These are phyloP conservation scores for Podaxis sp. DNA, from an alignment of 768 basidiomycete genomes.

Conservation along the genomic window DNA sequence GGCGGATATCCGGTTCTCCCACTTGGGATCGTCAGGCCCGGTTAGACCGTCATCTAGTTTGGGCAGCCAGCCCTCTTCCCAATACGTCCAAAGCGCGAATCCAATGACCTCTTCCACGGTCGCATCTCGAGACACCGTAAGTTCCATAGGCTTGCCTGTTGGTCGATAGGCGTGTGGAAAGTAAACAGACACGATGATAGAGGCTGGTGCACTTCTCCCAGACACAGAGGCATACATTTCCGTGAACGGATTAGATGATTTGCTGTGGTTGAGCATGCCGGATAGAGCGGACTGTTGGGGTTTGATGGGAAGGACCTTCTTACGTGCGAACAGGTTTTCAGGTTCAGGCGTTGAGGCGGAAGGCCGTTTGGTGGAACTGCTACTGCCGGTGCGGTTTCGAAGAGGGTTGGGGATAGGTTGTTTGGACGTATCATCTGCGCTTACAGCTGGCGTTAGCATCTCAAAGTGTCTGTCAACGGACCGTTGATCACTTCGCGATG, in stretches of 20 bases:
- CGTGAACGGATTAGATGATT: constrained; percentile 80
- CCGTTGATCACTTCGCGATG: constrained; percentile 1
- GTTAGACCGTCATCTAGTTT: constrained; percentile 66
- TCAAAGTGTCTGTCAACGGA: constrained; percentile 19
- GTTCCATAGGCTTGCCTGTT: constrained; percentile 56
- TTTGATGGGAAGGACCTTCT: constrained; percentile 40
- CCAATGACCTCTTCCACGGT: constrained; percentile 96
- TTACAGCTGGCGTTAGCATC: constrained; percentile 24
- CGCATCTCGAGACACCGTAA: constrained; percentile 83
- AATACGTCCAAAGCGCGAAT: constrained; percentile 88
- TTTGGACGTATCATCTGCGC: constrained; percentile 17
- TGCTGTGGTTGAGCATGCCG: constrained; percentile 65
- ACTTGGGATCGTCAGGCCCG: constrained; percentile 61
- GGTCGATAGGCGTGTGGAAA: constrained; percentile 80
- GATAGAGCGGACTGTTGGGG: constrained; percentile 65
- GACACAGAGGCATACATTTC: constrained; percentile 86
- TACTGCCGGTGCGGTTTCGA: constrained; percentile 22
- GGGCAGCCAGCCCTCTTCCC: constrained; percentile 84
- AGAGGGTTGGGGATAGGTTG: constrained; percentile 23
- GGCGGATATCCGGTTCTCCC: constrained; percentile 60
- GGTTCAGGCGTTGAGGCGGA: constrained; percentile 13
- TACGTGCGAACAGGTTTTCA: constrained; percentile 47
- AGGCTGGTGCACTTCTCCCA: constrained; percentile 65
- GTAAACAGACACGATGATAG: constrained; percentile 69
- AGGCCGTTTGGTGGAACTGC: constrained; percentile 13